Conservation (phyloP, 31 red algal species). For the Bonnemaisonia californica region DNA sequence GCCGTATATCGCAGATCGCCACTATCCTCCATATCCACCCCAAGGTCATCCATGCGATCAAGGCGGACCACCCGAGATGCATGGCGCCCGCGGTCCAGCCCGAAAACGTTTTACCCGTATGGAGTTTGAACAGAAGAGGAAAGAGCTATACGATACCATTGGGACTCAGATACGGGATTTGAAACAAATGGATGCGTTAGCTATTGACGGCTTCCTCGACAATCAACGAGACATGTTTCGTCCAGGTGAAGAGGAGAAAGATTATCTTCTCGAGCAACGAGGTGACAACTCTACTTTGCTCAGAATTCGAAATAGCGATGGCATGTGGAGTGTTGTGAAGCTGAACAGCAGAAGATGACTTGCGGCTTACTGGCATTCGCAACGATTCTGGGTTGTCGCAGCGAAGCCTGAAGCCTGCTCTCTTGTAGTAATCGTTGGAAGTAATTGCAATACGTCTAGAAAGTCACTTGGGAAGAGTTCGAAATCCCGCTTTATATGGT, state of each 20-base stretch:
- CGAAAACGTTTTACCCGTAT: background rate
- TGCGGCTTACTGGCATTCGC: no score
- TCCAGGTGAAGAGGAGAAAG: background rate
- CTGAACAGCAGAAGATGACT: background rate
- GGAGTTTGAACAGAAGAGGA: slow-evolving; percentile 18
- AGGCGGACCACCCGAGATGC: no score
- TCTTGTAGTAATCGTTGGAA: no score
- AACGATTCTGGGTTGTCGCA: no score
- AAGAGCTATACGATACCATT: slow-evolving; percentile 15
- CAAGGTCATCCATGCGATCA: background rate
- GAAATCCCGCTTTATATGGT: slow-evolving; percentile 39
- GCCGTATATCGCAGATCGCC: background rate
- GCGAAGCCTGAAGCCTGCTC: no score
- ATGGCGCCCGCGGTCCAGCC: background rate
- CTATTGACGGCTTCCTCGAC: slow-evolving; percentile 18
- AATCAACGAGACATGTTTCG: slow-evolving; percentile 23
- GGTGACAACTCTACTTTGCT: background rate
- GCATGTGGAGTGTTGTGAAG: slow-evolving; percentile 2
- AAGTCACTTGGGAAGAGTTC: slow-evolving; percentile 8
- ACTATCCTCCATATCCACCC: background rate
- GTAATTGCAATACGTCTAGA: background rate
- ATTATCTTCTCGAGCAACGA: slow-evolving; percentile 11
- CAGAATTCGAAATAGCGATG: background rate
- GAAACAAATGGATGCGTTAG: background rate
- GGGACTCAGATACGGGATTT: background rate